These are phyloP conservation scores for Lupinus albus DNA, from an alignment of 306 rosid genomes.

Conservation along the genomic window DNA sequence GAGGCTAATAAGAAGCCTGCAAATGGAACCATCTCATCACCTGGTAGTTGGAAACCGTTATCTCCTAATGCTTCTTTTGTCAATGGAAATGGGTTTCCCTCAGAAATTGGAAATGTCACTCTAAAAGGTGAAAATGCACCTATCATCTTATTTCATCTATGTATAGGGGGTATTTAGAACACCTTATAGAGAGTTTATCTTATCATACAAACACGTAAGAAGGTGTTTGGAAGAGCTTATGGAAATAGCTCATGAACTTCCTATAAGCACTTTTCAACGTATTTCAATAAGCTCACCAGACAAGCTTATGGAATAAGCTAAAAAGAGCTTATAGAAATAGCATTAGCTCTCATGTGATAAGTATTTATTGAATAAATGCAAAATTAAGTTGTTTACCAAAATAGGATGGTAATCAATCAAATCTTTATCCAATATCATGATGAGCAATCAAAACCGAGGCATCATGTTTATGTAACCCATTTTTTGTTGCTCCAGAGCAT, in stretches of 20 bases:
- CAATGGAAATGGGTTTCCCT: slow-evolving; percentile 44
- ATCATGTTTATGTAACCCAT: slow-evolving; percentile 37
- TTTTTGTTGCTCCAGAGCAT: slow-evolving; percentile 62
- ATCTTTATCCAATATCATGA: slow-evolving; percentile 21
- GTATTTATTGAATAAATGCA: too few species aligned
- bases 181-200: too few species aligned
- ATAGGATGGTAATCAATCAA: slow-evolving; percentile 4
- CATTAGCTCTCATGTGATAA: too few species aligned
- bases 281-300: too few species aligned
- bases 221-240: too few species aligned
- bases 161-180: background rate
- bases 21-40: slow-evolving; percentile 40
- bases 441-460: slow-evolving; percentile 31
- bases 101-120: slow-evolving; percentile 44
- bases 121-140: slow-evolving; percentile 40
- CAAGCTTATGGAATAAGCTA: too few species aligned
- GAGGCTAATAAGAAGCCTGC: slow-evolving; percentile 49
- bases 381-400: too few species aligned
- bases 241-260: too few species aligned
- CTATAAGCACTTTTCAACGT: too few species aligned
- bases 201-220: too few species aligned
- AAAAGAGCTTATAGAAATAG: too few species aligned
- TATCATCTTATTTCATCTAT: slow-evolving; percentile 31
- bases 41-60: slow-evolving; percentile 46
- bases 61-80: slow-evolving; percentile 47